These are phyloP conservation scores for Podospora didyma DNA, from an alignment of 495 filamentous ascomycete species.

Conservation along the genomic window DNA sequence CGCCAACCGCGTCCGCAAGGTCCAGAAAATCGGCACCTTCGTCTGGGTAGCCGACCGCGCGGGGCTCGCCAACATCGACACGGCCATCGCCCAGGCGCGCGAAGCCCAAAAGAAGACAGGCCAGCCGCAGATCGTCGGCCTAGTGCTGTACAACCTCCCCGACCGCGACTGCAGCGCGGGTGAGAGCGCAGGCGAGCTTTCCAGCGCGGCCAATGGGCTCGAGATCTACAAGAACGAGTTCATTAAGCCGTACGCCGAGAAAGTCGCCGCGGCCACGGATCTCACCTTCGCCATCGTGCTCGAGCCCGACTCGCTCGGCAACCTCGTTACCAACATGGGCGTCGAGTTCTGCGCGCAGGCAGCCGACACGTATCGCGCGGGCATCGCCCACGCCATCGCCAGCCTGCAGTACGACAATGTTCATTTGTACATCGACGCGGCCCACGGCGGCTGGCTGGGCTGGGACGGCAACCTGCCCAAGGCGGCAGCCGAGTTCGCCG, in stretches of 20 bases:
- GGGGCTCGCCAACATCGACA: slow-evolving; percentile 37
- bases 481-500: slow-evolving; percentile 57
- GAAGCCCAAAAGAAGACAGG: slow-evolving; percentile 39
- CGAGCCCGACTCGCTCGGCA: slow-evolving; percentile 62
- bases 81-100: slow-evolving; percentile 46
- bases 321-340: slow-evolving; percentile 56
- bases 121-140: slow-evolving; percentile 41
- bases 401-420: slow-evolving; percentile 56
- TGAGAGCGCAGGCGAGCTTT: slow-evolving; percentile 57
- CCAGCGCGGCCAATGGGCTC: slow-evolving; percentile 44
- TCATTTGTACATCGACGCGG: slow-evolving; percentile 61
- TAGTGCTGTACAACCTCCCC: slow-evolving; percentile 65
- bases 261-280: slow-evolving; percentile 22
- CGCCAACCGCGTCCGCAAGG: slow-evolving; percentile 34
- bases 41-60: slow-evolving; percentile 42
- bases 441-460: slow-evolving; percentile 67
- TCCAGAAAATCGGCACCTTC: slow-evolving; percentile 53
- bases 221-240: slow-evolving; percentile 56
- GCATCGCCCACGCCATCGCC: slow-evolving; percentile 55
- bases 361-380: slow-evolving; percentile 50
- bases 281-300: slow-evolving; percentile 38
- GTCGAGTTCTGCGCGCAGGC: slow-evolving; percentile 53
- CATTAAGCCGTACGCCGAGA: slow-evolving; percentile 45
- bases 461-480: slow-evolving; percentile 64
- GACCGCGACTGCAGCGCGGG: slow-evolving; percentile 61